Conservation (phyloP, 306 rosid genomes). For the Gastrolobium villosum region DNA sequence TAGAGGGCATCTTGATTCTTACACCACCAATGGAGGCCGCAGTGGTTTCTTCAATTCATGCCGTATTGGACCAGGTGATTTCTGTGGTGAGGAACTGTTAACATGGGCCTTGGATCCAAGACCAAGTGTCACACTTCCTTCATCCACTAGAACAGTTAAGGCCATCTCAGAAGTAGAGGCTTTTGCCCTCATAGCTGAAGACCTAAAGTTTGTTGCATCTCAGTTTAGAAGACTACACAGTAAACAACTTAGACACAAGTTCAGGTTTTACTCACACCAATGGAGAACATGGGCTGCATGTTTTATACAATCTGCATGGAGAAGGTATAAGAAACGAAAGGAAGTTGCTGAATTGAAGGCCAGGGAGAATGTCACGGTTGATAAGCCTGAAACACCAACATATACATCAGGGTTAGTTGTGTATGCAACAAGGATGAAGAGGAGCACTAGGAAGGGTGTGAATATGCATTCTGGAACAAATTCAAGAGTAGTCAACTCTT, state of each 20-base stretch:
- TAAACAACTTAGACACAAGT: constrained; percentile 79
- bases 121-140: constrained; percentile 65
- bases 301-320: constrained; percentile 83
- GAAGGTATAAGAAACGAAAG: constrained; percentile 62
- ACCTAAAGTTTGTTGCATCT: constrained; percentile 81
- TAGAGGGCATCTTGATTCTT: constrained; percentile 81
- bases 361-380: constrained; percentile 38
- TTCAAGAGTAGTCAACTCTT: constrained; percentile 60
- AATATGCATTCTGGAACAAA: constrained; percentile 52
- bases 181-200: constrained; percentile 81
- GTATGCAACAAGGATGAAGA: constrained; percentile 40
- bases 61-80: constrained; percentile 74
- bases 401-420: constrained; percentile 38
- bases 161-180: constrained; percentile 84
- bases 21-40: constrained; percentile 91
- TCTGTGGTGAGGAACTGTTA: constrained; percentile 85
- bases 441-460: constrained; percentile 50
- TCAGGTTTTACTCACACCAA: constrained; percentile 80
- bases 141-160: constrained; percentile 78
- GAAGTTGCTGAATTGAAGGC: constrained; percentile 58
- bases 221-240: constrained; percentile 81
- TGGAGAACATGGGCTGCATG: constrained; percentile 89
- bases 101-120: constrained; percentile 91
- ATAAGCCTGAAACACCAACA: constrained; percentile 41
- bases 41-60: constrained; percentile 87